These are phyloP conservation scores for Evernia prunastri DNA, from an alignment of 495 filamentous ascomycete genomes.

Conservation along the genomic window DNA sequence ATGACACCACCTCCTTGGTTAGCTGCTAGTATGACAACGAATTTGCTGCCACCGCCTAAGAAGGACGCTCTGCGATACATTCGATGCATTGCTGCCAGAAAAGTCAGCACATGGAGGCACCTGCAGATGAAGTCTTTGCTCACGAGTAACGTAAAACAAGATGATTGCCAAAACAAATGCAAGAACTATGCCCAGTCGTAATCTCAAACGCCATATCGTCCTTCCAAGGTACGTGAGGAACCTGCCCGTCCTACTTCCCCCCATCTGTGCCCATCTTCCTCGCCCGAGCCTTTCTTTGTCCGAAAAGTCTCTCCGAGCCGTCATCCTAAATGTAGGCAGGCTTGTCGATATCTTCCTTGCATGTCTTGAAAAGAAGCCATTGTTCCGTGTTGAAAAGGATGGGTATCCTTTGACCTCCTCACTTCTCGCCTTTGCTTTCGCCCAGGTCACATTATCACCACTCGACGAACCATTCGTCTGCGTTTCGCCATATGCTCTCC, in stretches of 20 bases:
- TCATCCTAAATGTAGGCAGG: constrained; percentile 59
- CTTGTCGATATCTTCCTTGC: constrained; percentile 66
- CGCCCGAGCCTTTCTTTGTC: constrained; percentile 73
- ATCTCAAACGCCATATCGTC: constrained; percentile 47
- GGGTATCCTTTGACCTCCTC: constrained; percentile 71
- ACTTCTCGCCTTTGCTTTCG: constrained; percentile 66
- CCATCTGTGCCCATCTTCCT: constrained; percentile 36
- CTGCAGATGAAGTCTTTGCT: constrained; percentile 28
- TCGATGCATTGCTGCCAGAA: constrained; percentile 35
- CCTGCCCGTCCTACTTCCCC: constrained; percentile 29
- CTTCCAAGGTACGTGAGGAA: constrained; percentile 36
- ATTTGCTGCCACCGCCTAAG: constrained; percentile 80
- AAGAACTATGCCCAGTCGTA: constrained; percentile 52
- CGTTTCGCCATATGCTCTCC: constrained; percentile 36
- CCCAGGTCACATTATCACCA: constrained; percentile 62
- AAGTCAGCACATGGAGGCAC: constrained; percentile 9
- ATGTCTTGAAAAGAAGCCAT: constrained; percentile 76
- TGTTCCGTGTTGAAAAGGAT: constrained; percentile 71
- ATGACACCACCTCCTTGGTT: constrained; percentile 96
- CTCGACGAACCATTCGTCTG: constrained; percentile 36
- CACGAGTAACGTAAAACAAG: constrained; percentile 63
- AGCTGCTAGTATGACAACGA: constrained; percentile 87
- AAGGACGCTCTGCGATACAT: constrained; percentile 49
- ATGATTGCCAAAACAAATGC: constrained; percentile 56
- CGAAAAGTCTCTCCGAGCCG: constrained; percentile 42